A percentile compares a stretch with the other conserved stretches of the same genome.
Evolutionary conservation across 495 filamentous ascomycete genomes (phyloP).

Genomic region (Aspergillus sparsus): DNA sequence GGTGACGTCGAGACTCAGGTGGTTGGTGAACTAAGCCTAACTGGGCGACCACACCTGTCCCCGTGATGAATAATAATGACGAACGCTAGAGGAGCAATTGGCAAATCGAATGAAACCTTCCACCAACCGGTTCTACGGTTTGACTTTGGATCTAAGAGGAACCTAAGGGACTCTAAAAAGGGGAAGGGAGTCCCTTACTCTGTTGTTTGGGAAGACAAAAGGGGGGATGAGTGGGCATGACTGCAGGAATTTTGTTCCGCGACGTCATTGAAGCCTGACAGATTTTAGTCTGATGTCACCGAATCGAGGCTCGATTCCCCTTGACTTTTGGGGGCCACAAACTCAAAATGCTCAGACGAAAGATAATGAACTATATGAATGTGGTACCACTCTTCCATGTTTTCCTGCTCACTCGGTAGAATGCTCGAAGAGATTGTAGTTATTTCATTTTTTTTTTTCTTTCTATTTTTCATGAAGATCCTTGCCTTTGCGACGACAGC

Average conservation of each 20-base stretch:
- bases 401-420: too few relatives aligned
- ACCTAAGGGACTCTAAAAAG: slow-evolving; percentile 1
- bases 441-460: too few relatives aligned
- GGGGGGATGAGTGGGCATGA: background rate
- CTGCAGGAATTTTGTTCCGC: slow-evolving; percentile 5
- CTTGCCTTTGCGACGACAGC: too few relatives aligned
- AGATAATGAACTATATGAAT: background rate
- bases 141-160: slow-evolving; percentile 7
- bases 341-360: background rate
- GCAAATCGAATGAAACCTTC: slow-evolving; percentile 6
- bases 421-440: too few relatives aligned
- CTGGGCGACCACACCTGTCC: slow-evolving; percentile 24
- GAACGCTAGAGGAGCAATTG: slow-evolving; percentile 6
- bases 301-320: slow-evolving; percentile 2
- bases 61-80: slow-evolving; percentile 18
- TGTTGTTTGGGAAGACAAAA: too few relatives aligned
- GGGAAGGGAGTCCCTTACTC: background rate
- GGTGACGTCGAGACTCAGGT: slow-evolving; percentile 44
- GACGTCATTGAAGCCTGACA: slow-evolving; percentile 25
- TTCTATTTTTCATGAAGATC: too few relatives aligned
- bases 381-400: too few relatives aligned
- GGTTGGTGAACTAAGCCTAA: slow-evolving; percentile 24
- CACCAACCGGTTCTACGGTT: background rate
- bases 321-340: background rate
- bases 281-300: slow-evolving; percentile 26